Conservation (phyloP, 257 asterid genomes). For the Ajuga chamaepitys region DNA sequence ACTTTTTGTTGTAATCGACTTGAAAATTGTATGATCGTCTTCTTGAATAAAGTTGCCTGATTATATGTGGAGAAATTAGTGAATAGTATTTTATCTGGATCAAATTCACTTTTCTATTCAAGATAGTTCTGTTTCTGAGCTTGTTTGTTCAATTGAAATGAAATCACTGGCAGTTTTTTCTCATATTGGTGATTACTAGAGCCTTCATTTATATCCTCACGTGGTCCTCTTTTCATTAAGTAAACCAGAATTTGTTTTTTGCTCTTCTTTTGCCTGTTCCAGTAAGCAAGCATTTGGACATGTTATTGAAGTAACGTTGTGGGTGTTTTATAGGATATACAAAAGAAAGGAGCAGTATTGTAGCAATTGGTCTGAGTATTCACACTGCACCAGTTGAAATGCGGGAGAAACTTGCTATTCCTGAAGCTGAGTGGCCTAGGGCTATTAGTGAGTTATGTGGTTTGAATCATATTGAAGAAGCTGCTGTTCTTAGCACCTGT, state of each 20-base stretch:
- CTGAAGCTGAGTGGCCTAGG: constrained; percentile 92
- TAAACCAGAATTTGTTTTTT: neutral
- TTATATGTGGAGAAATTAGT: neutral
- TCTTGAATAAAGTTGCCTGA: neutral
- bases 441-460: constrained; percentile 73
- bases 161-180: neutral
- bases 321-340: constrained; percentile 55
- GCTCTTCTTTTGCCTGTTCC: neutral
- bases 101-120: neutral
- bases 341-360: constrained; percentile 79
- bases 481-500: constrained; percentile 93
- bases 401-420: constrained; percentile 87
- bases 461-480: constrained; percentile 86
- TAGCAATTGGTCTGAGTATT: constrained; percentile 75
- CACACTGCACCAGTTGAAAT: constrained; percentile 80
- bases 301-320: neutral
- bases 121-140: neutral
- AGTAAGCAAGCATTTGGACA: neutral
- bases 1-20: neutral
- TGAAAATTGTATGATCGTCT: neutral
- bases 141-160: neutral
- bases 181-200: neutral
- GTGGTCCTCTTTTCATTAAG: neutral
- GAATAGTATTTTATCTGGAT: neutral
- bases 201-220: neutral